Evolutionary conservation across 139 green algal species (phyloP).

Genomic region (Pleodorina starrii): DNA sequence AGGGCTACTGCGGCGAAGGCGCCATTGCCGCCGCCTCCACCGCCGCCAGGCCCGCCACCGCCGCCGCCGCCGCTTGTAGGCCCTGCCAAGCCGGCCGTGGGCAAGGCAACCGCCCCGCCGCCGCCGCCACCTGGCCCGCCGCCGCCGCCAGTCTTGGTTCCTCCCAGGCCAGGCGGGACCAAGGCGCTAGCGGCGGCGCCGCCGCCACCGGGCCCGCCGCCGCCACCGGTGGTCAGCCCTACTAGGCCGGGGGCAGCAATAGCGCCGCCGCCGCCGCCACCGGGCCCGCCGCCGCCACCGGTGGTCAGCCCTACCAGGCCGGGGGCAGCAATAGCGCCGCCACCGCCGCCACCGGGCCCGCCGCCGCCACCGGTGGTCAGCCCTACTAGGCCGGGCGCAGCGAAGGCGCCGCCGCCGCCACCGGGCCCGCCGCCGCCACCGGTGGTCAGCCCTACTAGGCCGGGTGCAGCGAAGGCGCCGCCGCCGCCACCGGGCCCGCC

Average conservation of each 20-base stretch:
- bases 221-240: background rate
- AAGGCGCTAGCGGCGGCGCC: too few relatives aligned
- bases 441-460: background rate
- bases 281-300: background rate
- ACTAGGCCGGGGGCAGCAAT: background rate
- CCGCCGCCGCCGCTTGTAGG: background rate
- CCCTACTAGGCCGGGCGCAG: background rate
- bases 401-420: background rate
- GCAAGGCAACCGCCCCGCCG: background rate
- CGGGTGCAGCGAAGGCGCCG: background rate
- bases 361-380: background rate
- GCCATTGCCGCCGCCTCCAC: background rate
- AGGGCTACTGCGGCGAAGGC: background rate
- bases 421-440: conserved; percentile 13
- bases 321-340: background rate
- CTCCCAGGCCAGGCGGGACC: background rate
- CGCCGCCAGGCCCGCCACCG: conserved; percentile 21
- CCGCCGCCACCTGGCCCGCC: too few relatives aligned
- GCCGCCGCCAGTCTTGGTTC: background rate
- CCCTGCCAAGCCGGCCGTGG: background rate
- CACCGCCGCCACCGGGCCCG: background rate
- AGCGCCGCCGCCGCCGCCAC: background rate
- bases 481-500: conserved; percentile 23
- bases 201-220: too few relatives aligned
- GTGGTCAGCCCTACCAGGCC: background rate